These are phyloP conservation scores for Chaetomiaceae sp. DNA, from an alignment of 2,329 filamentous ascomycete species.

Conservation along the genomic window DNA sequence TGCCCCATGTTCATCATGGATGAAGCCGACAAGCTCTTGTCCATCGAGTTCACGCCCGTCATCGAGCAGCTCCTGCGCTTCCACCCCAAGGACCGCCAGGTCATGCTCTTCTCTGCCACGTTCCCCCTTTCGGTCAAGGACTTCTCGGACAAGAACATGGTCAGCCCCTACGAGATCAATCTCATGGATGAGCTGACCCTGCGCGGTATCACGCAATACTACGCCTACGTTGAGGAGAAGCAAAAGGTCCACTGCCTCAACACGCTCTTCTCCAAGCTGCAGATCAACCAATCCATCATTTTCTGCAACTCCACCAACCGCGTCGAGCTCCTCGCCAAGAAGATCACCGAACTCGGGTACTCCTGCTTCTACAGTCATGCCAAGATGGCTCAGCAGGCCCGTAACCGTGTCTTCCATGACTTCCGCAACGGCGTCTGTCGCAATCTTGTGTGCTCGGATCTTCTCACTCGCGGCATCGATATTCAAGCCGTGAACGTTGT, in stretches of 20 bases:
- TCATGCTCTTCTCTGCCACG: slow-evolving; percentile 98
- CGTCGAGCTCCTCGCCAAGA: slow-evolving; percentile 95
- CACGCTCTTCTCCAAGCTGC: slow-evolving; percentile 96
- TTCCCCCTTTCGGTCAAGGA: slow-evolving; percentile 96
- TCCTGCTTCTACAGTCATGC: slow-evolving; percentile 99
- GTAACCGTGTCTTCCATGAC: slow-evolving; percentile 98
- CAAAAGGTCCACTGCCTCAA: slow-evolving; percentile 99
- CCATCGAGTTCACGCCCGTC: slow-evolving; percentile 92
- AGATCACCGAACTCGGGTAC: slow-evolving; percentile 98
- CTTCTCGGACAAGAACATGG: slow-evolving; percentile 98
- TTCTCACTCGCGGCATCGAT: slow-evolving; percentile 97
- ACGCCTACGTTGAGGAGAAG: slow-evolving; percentile 98
- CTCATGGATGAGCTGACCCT: slow-evolving; percentile 99
- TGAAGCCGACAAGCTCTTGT: slow-evolving; percentile 96
- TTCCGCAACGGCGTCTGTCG: slow-evolving; percentile 97
- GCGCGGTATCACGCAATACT: slow-evolving; percentile 97
- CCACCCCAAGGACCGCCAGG: slow-evolving; percentile 94
- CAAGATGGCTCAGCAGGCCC: slow-evolving; percentile 93
- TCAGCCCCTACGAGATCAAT: slow-evolving; percentile 95
- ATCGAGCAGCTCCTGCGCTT: slow-evolving; percentile 95
- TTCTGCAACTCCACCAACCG: slow-evolving; percentile 99
- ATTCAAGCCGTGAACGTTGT: slow-evolving; percentile 99
- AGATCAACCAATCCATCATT: slow-evolving; percentile 99
- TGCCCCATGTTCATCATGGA: slow-evolving; percentile 99
- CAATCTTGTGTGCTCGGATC: slow-evolving; percentile 95